These are phyloP conservation scores for Hymenoscyphus scutula DNA, from an alignment of 2,329 filamentous ascomycete genomes.

Conservation along the genomic window DNA sequence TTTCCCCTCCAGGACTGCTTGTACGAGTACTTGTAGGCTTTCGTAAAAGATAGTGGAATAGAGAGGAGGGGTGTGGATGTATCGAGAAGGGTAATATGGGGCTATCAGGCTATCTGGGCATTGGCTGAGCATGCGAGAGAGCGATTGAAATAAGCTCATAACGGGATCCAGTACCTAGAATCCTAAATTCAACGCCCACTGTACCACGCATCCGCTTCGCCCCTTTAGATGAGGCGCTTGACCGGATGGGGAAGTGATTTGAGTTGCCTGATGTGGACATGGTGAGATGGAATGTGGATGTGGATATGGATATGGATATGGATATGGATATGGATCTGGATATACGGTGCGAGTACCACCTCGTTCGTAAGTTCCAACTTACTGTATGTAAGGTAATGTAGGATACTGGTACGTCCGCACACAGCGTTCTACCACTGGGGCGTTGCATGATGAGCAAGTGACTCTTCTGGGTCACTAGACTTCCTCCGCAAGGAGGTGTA, in stretches of 20 bases:
- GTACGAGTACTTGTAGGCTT: no score
- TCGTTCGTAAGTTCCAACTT: background rate
- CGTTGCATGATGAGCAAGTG: background rate
- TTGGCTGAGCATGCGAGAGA: background rate
- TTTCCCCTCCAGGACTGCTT: no score
- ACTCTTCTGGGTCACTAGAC: background rate
- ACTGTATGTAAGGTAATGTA: background rate
- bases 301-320: no score
- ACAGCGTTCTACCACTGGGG: background rate
- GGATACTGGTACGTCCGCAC: background rate
- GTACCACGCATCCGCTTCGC: background rate
- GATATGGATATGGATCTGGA: no score
- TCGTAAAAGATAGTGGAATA: background rate
- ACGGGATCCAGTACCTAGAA: background rate
- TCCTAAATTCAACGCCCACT: background rate
- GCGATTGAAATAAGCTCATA: background rate
- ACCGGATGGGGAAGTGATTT: background rate
- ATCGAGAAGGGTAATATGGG: no score
- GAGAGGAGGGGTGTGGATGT: background rate
- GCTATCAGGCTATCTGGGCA: no score
- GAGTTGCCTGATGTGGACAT: background rate
- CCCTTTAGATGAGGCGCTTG: background rate
- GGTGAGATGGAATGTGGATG: no score
- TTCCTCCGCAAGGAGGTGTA: no score
- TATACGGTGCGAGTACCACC: background rate